Base-by-base conservation (phyloP, 1,139 yeast genomes). In the Yamadazyma kanchanaburiensis region DNA sequence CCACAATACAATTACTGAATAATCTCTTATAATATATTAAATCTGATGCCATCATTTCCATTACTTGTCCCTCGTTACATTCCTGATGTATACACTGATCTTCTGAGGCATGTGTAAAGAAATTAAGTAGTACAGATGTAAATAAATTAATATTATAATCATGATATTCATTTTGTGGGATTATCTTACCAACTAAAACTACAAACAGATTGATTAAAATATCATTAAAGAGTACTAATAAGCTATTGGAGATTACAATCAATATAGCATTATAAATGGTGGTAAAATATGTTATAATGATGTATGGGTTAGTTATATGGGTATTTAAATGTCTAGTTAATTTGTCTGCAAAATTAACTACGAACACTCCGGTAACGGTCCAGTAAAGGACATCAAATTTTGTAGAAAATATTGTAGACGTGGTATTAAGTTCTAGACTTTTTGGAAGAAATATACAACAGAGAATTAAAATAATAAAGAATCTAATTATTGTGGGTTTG, bases 311-410 rank as follows among this genome's bases (percentile, higher is more conserved):
- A n/a, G n/a, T n/a, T n/a, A n/a, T n/a, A n/a, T n/a, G n/a, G n/a
- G n/a, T n/a, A n/a, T n/a, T n/a, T n/a, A n/a, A n/a, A n/a, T n/a
- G n/a, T n/a, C n/a, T n/a, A n/a, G n/a, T n/a, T n/a, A n/a, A n/a
- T n/a, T n/a, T n/a, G n/a, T n/a, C n/a, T n/a, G n/a, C n/a, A n/a
- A n/a, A n/a, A n/a, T n/a, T n/a, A n/a, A n/a, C n/a, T n/a, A n/a
- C n/a, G n/a, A 55, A 3, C 48, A 21, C 2, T 36, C 24, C 20
- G 45, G 25, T 11, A 51, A 18, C n/a, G 58, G n/a, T 34, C 24
- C 45, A 37, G 28, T 45, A 38, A 23, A 56, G 16, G 32, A 56
- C 61, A 31, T 57, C 63, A 6, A 47, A 47, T 19, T 44, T 24
- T 10, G 20, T 18, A 18, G 9, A 18, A 18, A 10, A 18, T 10